phyloP scores from a whole-genome alignment of 306 rosid genomes.

The Dalbergia cochinchinensis region DNA sequence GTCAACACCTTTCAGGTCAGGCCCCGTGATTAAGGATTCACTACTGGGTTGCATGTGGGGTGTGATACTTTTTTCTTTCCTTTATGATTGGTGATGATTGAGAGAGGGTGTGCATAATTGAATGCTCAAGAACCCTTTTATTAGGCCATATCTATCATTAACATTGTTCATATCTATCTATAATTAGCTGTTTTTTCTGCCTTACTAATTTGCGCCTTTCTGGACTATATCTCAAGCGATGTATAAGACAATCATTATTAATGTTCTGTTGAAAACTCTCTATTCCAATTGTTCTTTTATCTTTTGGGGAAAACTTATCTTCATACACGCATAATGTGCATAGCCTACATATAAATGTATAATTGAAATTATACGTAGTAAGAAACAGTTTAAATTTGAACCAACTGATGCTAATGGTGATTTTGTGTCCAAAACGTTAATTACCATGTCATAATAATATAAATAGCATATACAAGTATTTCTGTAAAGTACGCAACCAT shows the following conservation, averaged over 20 bases:
- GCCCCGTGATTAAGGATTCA: constrained; percentile 48
- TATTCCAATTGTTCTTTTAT: constrained; percentile 11
- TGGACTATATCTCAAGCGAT: constrained; percentile 21
- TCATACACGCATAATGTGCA: not conserved
- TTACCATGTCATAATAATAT: constrained; percentile 30
- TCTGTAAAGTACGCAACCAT: not conserved
- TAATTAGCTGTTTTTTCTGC: constrained; percentile 14
- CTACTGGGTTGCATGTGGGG: constrained; percentile 69
- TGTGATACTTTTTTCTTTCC: constrained; percentile 48
- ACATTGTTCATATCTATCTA: constrained; percentile 5
- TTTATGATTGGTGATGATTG: constrained; percentile 52
- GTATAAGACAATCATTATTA: constrained; percentile 35
- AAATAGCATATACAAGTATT: not conserved
- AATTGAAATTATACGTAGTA: not conserved
- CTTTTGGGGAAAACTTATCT: constrained; percentile 39
- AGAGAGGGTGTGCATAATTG: constrained; percentile 17
- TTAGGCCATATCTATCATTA: constrained; percentile 17
- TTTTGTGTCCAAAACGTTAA: constrained; percentile 28
- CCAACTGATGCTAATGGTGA: constrained; percentile 6
- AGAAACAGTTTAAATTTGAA: no score
- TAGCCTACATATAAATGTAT: no score
- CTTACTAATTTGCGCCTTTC: constrained; percentile 30
- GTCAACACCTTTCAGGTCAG: constrained; percentile 45
- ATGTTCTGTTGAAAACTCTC: not conserved
- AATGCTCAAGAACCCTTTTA: constrained; percentile 37